These are phyloP conservation scores for Clavispora vitiphila DNA, from an alignment of 805 yeast genomes.

Conservation along the genomic window DNA sequence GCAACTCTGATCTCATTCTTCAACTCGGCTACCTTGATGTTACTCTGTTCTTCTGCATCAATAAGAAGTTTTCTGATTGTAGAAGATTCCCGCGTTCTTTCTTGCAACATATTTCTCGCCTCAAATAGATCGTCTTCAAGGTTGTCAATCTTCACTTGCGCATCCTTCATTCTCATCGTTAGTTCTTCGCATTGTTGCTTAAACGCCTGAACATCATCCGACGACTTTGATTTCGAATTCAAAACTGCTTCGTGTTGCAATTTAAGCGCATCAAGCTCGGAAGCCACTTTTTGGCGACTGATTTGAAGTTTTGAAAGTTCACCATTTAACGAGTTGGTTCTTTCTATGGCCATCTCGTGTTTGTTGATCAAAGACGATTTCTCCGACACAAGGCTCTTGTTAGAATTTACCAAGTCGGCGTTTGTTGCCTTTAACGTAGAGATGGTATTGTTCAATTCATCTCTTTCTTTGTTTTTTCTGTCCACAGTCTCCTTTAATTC, in stretches of 20 bases:
- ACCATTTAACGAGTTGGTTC: constrained; percentile 25
- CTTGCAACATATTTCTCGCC: constrained; percentile 65
- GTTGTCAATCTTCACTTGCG: constrained; percentile 53
- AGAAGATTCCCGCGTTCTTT: constrained; percentile 72
- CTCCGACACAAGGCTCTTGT: constrained; percentile 30
- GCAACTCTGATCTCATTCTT: constrained; percentile 46
- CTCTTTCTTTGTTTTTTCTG: constrained; percentile 30
- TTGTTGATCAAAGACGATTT: constrained; percentile 38
- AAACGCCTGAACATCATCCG: constrained; percentile 37
- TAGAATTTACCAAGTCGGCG: constrained; percentile 34
- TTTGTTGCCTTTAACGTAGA: constrained; percentile 37
- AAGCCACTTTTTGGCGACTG: constrained; percentile 37
- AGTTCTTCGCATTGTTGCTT: constrained; percentile 73
- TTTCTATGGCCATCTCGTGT: constrained; percentile 35
- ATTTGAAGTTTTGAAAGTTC: constrained; percentile 38
- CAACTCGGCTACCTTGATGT: constrained; percentile 48
- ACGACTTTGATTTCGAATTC: constrained; percentile 31
- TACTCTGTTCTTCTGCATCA: constrained; percentile 62
- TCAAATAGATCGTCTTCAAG: constrained; percentile 83
- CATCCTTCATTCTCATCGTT: constrained; percentile 61
- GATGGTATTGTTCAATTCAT: constrained; percentile 32
- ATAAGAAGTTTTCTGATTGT: constrained; percentile 64
- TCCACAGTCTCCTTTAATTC: constrained; percentile 34
- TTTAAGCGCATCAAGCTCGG: constrained; percentile 36
- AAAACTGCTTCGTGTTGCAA: constrained; percentile 30